Conservation (phyloP, 176 grass and related monocot species). For the Alopecurus myosuroides region DNA sequence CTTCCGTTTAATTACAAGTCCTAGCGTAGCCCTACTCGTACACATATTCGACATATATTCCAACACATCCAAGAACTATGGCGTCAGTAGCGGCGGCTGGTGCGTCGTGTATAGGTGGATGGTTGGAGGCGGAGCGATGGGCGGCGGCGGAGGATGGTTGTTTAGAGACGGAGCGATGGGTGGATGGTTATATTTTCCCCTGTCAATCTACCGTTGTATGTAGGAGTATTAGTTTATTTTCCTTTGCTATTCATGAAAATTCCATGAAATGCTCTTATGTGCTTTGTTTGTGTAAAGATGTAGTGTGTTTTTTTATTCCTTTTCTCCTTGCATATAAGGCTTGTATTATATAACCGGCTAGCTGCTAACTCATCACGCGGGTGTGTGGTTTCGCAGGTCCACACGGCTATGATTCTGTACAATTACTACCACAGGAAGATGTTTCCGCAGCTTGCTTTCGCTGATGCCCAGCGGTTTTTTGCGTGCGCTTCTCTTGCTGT, state of each 20-base stretch:
- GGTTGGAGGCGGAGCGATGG: neutral
- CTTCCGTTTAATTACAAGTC: too few species aligned
- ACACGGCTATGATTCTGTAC: slow-evolving; percentile 53
- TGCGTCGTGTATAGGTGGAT: neutral
- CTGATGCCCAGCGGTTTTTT: slow-evolving; percentile 26
- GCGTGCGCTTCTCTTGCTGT: slow-evolving; percentile 10
- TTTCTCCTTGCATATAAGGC: neutral
- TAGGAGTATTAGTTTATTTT: neutral
- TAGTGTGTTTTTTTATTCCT: neutral
- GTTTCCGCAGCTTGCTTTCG: slow-evolving; percentile 38
- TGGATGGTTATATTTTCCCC: neutral
- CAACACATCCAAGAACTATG: too few species aligned
- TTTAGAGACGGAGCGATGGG: too few species aligned
- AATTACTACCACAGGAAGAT: slow-evolving; percentile 77
- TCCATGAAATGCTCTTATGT: neutral
- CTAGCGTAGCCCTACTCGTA: too few species aligned
- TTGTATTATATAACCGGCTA: neutral
- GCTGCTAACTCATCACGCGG: neutral
- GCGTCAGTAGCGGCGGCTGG: too few species aligned
- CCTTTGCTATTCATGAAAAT: neutral
- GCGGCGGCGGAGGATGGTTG: neutral
- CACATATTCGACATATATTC: too few species aligned
- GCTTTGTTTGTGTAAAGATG: neutral
- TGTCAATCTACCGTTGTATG: neutral
- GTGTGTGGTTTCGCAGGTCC: slow-evolving; percentile 45